Percentiles rank a stretch among this genome's conserved stretches.
Conservation (phyloP, 352 stramenopile genomes). For the Phytophthora quininea region DNA sequence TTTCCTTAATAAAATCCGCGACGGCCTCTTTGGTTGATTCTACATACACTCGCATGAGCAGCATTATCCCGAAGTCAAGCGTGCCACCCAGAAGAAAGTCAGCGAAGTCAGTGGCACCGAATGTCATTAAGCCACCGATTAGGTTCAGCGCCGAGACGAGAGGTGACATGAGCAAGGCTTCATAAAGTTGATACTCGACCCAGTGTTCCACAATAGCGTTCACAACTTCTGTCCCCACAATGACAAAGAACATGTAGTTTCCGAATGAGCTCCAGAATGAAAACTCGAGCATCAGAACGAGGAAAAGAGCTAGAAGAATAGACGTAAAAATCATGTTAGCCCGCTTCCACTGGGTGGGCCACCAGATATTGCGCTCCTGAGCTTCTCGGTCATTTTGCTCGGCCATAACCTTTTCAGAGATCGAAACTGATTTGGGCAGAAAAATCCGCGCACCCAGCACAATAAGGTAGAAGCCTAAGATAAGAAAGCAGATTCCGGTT, state of each 20-base stretch:
- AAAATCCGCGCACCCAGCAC: constrained; percentile 90
- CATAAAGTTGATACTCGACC: constrained; percentile 91
- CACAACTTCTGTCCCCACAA: constrained; percentile 93
- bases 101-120: constrained; percentile 95
- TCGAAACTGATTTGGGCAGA: constrained; percentile 89
- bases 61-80: constrained; percentile 94
- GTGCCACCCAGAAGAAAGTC: constrained; percentile 97
- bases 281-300: constrained; percentile 95
- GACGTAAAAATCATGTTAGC: constrained; percentile 96
- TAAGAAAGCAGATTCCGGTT: constrained; percentile 93
- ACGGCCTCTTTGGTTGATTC: constrained; percentile 88
- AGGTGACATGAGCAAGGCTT: constrained; percentile 91
- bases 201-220: constrained; percentile 87
- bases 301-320: constrained; percentile 91
- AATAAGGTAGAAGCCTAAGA: constrained; percentile 91
- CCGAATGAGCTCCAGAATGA: constrained; percentile 96
- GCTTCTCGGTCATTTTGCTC: constrained; percentile 82
- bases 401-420: constrained; percentile 89
- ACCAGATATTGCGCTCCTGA: constrained; percentile 82
- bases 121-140: constrained; percentile 93
- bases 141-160: constrained; percentile 91
- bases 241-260: constrained; percentile 96
- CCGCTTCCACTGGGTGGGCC: constrained; percentile 94
- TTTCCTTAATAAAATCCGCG: constrained; percentile 53
- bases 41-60: constrained; percentile 93